Evolutionary conservation across 2,329 filamentous ascomycete genomes (phyloP).

Genomic region (Apiospora pterosperma): DNA sequence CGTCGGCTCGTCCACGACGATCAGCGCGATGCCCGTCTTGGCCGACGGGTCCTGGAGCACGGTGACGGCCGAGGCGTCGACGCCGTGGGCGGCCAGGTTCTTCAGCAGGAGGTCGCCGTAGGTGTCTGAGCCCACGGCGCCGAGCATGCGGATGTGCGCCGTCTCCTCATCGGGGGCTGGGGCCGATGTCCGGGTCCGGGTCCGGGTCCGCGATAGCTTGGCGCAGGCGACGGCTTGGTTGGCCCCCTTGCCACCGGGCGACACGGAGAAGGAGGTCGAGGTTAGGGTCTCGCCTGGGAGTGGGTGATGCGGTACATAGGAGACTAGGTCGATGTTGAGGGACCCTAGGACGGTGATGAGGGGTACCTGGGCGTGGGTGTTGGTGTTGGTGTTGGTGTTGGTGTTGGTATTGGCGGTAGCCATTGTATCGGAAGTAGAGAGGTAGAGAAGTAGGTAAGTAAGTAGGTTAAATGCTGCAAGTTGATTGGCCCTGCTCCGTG

Average conservation of each 20-base stretch:
- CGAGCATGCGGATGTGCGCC: slow-evolving; percentile 63
- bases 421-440: neutral
- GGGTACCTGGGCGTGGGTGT: slow-evolving; percentile 27
- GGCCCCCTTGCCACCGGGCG: slow-evolving; percentile 88
- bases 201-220: slow-evolving; percentile 65
- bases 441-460: neutral
- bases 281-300: slow-evolving; percentile 84
- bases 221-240: slow-evolving; percentile 92
- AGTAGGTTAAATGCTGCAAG: too few relatives aligned
- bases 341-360: slow-evolving; percentile 84
- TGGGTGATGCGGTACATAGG: slow-evolving; percentile 80
- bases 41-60: slow-evolving; percentile 32
- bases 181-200: slow-evolving; percentile 33
- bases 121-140: slow-evolving; percentile 67
- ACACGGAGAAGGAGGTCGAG: slow-evolving; percentile 71
- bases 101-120: slow-evolving; percentile 59
- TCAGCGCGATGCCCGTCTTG: slow-evolving; percentile 70
- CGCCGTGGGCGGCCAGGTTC: slow-evolving; percentile 57
- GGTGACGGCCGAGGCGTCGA: slow-evolving; percentile 55
- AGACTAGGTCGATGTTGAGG: slow-evolving; percentile 91
- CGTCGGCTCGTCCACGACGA: slow-evolving; percentile 69
- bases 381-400: too few relatives aligned
- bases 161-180: slow-evolving; percentile 25
- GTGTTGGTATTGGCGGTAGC: neutral
- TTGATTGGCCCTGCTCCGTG: too few relatives aligned